phyloP scores from a whole-genome alignment of 495 filamentous ascomycete species.

The Darksidea phi region DNA sequence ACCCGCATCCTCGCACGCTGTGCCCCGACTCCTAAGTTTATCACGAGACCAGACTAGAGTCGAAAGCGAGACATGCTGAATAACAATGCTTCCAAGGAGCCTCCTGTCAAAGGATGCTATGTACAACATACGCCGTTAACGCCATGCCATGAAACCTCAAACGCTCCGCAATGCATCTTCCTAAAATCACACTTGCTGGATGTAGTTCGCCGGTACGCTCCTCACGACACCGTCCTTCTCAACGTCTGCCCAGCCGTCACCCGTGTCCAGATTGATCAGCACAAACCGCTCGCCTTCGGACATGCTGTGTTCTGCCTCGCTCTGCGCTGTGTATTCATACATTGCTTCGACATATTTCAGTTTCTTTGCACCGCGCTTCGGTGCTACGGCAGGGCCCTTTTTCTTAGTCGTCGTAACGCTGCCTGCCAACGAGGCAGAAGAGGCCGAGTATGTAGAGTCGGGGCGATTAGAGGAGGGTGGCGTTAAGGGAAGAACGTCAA shows the following conservation, averaged over 20 bases:
- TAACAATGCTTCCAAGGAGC: not conserved
- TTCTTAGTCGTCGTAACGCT: conserved; percentile 58
- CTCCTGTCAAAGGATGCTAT: no score
- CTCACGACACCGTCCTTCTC: conserved; percentile 86
- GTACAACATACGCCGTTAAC: not conserved
- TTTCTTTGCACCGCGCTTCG: conserved; percentile 89
- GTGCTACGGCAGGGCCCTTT: conserved; percentile 90
- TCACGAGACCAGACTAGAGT: not conserved
- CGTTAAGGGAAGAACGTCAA: conserved; percentile 52
- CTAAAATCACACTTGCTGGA: conserved; percentile 62
- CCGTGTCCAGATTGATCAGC: conserved; percentile 74
- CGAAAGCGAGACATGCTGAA: not conserved
- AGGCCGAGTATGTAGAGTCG: conserved; percentile 66
- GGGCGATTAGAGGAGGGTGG: conserved; percentile 49
- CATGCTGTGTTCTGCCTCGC: conserved; percentile 87
- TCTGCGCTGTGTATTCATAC: conserved; percentile 86
- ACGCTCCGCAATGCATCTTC: conserved; percentile 1
- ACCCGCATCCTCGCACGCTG: no score
- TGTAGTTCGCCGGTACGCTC: conserved; percentile 91
- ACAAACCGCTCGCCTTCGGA: conserved; percentile 88
- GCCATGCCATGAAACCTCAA: not conserved
- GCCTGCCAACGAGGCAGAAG: conserved; percentile 38
- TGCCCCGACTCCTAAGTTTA: no score
- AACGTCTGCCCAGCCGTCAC: conserved; percentile 96
- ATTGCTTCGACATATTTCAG: conserved; percentile 90